Evolutionary conservation across 352 stramenopile species (phyloP).

Genomic region (Globisporangium apiculatum): DNA sequence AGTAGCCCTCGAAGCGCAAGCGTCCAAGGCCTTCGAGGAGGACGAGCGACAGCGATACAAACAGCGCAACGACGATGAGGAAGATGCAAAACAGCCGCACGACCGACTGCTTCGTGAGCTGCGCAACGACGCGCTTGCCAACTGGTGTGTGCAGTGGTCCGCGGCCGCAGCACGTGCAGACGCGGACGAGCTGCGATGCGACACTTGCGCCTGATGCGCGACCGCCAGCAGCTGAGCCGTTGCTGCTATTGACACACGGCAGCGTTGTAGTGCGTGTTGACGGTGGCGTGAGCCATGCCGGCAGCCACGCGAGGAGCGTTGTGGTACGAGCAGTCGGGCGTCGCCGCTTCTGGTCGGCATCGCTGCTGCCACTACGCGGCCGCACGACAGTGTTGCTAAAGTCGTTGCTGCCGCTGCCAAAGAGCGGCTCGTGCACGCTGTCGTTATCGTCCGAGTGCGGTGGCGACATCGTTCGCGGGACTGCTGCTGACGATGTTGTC

Average conservation of each 20-base stretch:
- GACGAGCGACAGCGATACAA: constrained; percentile 20
- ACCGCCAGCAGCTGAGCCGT: not conserved
- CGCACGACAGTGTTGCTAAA: not conserved
- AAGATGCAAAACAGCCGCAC: not conserved
- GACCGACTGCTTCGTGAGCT: not conserved
- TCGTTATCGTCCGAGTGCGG: not conserved
- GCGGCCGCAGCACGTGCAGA: not conserved
- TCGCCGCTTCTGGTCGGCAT: constrained; percentile 1
- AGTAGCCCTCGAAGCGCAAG: constrained; percentile 46
- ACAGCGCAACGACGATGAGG: constrained; percentile 16
- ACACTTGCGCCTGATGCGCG: too few relatives aligned
- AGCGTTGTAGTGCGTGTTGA: not conserved
- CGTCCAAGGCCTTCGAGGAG: constrained; percentile 40
- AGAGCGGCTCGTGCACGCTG: not conserved
- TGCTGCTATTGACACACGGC: not conserved
- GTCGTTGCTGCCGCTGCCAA: not conserved
- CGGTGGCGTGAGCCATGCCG: not conserved
- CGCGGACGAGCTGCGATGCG: not conserved
- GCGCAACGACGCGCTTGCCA: constrained; percentile 3
- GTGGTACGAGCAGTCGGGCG: not conserved
- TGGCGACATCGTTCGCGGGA: not conserved
- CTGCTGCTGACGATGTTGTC: not conserved
- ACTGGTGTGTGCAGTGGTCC: constrained; percentile 2
- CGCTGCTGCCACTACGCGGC: not conserved
- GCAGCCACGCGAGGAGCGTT: not conserved